Percentiles rank a stretch among this genome's conserved stretches.
These are phyloP conservation scores for Parathielavia appendiculata DNA, from an alignment of 495 filamentous ascomycete genomes.

Conservation along the genomic window DNA sequence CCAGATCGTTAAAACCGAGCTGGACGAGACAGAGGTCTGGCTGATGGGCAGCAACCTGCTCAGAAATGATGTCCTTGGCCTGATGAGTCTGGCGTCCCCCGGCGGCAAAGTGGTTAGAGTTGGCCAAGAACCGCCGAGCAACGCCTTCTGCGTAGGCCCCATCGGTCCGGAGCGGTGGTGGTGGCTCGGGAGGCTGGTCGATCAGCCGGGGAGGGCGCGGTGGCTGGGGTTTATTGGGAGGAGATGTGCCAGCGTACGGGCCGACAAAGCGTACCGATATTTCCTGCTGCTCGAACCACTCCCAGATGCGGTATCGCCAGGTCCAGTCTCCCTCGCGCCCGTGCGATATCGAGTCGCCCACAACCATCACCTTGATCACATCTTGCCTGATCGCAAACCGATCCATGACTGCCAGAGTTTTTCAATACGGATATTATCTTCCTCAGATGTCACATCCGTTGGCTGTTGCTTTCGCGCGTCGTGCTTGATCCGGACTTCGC, in stretches of 20 bases:
- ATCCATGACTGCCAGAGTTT: neutral
- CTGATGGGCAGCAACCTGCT: slow-evolving; percentile 38
- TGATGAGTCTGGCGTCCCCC: slow-evolving; percentile 28
- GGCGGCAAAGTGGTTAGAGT: slow-evolving; percentile 23
- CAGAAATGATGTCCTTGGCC: slow-evolving; percentile 38
- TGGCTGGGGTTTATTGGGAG: slow-evolving; percentile 18
- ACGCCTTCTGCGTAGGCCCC: slow-evolving; percentile 30
- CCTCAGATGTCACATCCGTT: no score
- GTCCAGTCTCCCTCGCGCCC: slow-evolving; percentile 38
- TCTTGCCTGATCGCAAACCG: neutral
- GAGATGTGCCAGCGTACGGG: slow-evolving; percentile 32
- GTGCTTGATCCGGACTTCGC: no score
- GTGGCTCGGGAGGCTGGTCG: slow-evolving; percentile 11
- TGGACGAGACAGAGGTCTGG: slow-evolving; percentile 34
- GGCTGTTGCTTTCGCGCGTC: no score
- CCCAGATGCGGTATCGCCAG: slow-evolving; percentile 36
- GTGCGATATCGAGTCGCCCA: slow-evolving; percentile 38
- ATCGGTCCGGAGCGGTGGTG: slow-evolving; percentile 6
- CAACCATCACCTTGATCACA: slow-evolving; percentile 28
- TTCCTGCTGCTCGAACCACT: slow-evolving; percentile 27
- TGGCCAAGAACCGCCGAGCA: slow-evolving; percentile 21
- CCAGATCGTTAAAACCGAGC: slow-evolving; percentile 40
- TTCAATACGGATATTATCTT: neutral
- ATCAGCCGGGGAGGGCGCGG: slow-evolving; percentile 20
- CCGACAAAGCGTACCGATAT: slow-evolving; percentile 31